Base-by-base conservation (phyloP, 179 eudicot genomes). In the Drosera spatulata region DNA sequence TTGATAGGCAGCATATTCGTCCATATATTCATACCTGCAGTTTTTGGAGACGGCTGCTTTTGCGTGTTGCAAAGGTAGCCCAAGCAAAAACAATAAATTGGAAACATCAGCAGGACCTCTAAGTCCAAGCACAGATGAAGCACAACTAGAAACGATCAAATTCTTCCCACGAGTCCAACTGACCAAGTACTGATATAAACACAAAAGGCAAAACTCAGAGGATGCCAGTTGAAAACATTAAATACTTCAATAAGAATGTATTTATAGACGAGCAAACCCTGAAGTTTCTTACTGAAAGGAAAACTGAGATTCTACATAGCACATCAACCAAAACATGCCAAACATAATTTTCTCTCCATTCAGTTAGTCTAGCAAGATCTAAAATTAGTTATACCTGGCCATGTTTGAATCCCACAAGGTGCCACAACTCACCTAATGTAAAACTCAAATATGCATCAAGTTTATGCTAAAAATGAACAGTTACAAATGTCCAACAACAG, bases 161-260 rank as follows among this genome's bases (percentile, higher is more conserved):
- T 85, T 85, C 79, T 82, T 91, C 69, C 98, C 89, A 66, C 78
- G 75, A 63, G 95, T 91, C 98, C 98, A 91, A 67, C 88, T 89
- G 56, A 91, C 96, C 71, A 88, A 74, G 45, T 85, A 68, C 96
- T 91, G 81, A 45, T 61, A 47, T 58, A 61, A 70, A 49, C 53
- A 60, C 39, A 55, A 44, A 22, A 22, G 1, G 33, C 33, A 22
- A 22, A 22, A 22, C 0, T 22, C 33, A 22, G 33, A 22, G 33
- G 33, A 22, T 22, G 33, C 33, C 33, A 22, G 33, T 22, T 22
- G 33, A 22, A 22, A 22, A 22, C 33, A 22, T 22, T 15, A 14
- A 10, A 11, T 15, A 37, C 8, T 33, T 44, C 38, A 44, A 14
- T 7, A 69, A 6, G 10, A 45, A 6, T 10, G 8, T 6, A 45